A percentile compares a stretch with the other conserved stretches of the same genome.
Evolutionary conservation across 176 grass and related monocot species (phyloP).

Genomic region (Leersia perrieri): DNA sequence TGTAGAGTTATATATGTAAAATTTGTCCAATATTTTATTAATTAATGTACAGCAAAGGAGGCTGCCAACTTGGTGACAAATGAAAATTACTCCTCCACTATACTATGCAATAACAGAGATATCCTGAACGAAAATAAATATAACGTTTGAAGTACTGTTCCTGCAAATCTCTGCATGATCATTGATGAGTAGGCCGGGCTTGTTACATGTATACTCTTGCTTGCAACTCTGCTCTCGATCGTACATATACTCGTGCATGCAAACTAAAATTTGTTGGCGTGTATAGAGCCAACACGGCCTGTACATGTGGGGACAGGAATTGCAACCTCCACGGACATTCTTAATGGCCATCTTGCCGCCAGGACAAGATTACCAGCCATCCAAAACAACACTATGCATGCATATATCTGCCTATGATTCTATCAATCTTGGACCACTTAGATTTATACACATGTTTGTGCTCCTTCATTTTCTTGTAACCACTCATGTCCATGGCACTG

Average conservation of each 20-base stretch:
- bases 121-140: background rate
- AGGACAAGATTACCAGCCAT: conserved; percentile 18
- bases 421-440: background rate
- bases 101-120: background rate
- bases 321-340: conserved; percentile 12
- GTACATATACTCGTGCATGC: background rate
- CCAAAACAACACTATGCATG: conserved; percentile 1
- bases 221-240: background rate
- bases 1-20: too few relatives aligned
- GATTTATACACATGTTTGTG: background rate
- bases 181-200: background rate
- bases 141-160: background rate
- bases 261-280: conserved; percentile 1
- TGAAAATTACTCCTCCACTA: too few relatives aligned
- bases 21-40: too few relatives aligned
- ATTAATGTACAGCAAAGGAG: too few relatives aligned
- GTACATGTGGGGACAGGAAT: background rate
- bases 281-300: background rate
- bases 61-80: too few relatives aligned
- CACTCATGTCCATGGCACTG: background rate
- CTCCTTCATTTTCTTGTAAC: background rate
- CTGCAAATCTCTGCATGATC: background rate
- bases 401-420: background rate
- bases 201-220: background rate
- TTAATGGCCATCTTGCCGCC: conserved; percentile 29